Percentiles rank a stretch among this genome's conserved stretches.
Evolutionary conservation across 192 early-diverging fungal genomes (phyloP).

Genomic region (Coemansia sp.): DNA sequence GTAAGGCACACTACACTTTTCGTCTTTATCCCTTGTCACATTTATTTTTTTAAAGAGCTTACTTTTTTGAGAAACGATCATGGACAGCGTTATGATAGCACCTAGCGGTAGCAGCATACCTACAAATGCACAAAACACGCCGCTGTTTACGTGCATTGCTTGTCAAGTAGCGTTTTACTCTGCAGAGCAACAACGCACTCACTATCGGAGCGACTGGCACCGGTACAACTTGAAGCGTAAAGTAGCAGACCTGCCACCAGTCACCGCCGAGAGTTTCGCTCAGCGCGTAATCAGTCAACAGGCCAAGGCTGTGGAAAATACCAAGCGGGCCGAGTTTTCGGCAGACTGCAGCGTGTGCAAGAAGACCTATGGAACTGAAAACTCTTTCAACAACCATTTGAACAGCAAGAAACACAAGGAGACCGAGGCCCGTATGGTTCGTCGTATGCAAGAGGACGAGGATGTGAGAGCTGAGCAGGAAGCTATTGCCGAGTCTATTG

Average conservation of each 20-base stretch:
- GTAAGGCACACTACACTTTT: conserved; percentile 4
- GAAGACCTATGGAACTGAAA: conserved; percentile 75
- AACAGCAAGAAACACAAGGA: conserved; percentile 97
- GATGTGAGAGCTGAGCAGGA: conserved; percentile 37
- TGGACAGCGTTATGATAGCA: conserved; percentile 3
- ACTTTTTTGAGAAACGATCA: background rate
- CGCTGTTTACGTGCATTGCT: conserved; percentile 77
- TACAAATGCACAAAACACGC: conserved; percentile 50
- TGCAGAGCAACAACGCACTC: conserved; percentile 85
- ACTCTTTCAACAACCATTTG: conserved; percentile 86
- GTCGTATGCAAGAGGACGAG: conserved; percentile 42
- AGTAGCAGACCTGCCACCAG: conserved; percentile 85
- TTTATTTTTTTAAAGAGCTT: background rate
- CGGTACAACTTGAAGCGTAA: conserved; percentile 98
- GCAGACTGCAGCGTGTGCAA: conserved; percentile 58
- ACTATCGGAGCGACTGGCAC: conserved; percentile 98
- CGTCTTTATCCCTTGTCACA: background rate
- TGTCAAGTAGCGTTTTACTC: conserved; percentile 94
- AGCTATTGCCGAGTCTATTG: conserved; percentile 45
- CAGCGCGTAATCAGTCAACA: conserved; percentile 70
- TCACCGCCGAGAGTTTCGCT: conserved; percentile 79
- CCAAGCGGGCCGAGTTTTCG: conserved; percentile 36
- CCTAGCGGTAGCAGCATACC: conserved; percentile 19
- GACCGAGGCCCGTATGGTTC: conserved; percentile 55
- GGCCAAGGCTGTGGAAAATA: conserved; percentile 51